These are phyloP conservation scores for Globisporangium polare DNA, from an alignment of 352 stramenopile species.

Conservation along the genomic window DNA sequence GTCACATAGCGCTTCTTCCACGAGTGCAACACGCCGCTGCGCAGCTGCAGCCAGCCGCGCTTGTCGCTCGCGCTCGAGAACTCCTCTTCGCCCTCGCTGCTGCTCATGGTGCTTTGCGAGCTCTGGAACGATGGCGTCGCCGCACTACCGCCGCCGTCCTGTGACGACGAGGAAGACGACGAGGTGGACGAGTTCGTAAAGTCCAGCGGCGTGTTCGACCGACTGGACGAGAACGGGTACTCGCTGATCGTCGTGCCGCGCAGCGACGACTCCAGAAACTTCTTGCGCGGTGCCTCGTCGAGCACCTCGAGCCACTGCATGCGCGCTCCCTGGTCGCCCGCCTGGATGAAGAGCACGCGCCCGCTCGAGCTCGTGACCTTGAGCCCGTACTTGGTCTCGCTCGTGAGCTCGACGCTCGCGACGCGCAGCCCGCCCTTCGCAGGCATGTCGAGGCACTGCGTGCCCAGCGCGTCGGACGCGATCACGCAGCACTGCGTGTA, in stretches of 20 bases:
- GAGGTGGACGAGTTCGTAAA: conserved; percentile 16
- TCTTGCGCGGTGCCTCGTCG: conserved; percentile 34
- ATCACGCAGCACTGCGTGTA: conserved; percentile 72
- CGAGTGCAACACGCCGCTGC: conserved; percentile 27
- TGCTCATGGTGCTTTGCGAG: conserved; percentile 43
- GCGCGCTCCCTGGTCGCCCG: conserved; percentile 39
- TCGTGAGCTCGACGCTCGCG: conserved; percentile 30
- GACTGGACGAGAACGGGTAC: conserved; percentile 11
- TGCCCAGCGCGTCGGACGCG: conserved; percentile 46
- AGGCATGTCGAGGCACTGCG: conserved; percentile 55
- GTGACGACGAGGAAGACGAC: conserved; percentile 12
- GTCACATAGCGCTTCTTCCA: conserved; percentile 62
- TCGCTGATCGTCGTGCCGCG: conserved; percentile 45
- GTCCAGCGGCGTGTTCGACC: neutral
- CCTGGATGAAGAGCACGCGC: conserved; percentile 53
- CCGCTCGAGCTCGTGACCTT: conserved; percentile 59
- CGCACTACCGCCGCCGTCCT: neutral
- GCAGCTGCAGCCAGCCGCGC: conserved; percentile 47
- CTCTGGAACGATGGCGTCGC: conserved; percentile 17
- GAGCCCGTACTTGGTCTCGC: conserved; percentile 54
- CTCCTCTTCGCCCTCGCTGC: conserved; percentile 36
- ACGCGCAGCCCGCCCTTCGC: conserved; percentile 55
- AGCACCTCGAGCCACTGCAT: conserved; percentile 57
- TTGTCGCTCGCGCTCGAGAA: conserved; percentile 17
- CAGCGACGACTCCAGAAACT: conserved; percentile 23